Base-by-base conservation (phyloP, 1,284 basidiomycete species). In the Pascua sp. region DNA sequence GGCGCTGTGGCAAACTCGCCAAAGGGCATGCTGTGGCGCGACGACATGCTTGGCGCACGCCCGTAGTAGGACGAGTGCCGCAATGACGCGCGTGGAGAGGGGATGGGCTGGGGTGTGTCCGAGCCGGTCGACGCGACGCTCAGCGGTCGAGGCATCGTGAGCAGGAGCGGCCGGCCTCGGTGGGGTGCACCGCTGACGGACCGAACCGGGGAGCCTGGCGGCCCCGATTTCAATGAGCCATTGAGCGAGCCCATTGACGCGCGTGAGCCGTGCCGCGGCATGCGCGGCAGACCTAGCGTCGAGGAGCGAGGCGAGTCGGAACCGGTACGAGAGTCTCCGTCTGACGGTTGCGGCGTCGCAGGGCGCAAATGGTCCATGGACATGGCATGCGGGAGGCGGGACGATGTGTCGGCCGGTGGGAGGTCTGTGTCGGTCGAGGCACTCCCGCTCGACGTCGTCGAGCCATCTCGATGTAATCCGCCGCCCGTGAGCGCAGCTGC, bases 131-230 rank as follows among this genome's bases (percentile, higher is more conserved):
- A 57, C 7, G 51, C 24, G 16, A 16, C 17, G 49, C 54, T 58
- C 17, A 61, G 48, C 8, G 60, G 56, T 11, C 60, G 56, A 2
- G 60, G 60, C 12, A 61, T 24, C 8, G 50, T 56, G 32, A 61
- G 49, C n/a, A 45, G 32, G 15, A 61, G 42, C n/a, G 16, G 47
- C n/a, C 47, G 45, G 16, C 57, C 53, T 16, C 39, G 42, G 48
- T 61, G 60, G 11, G 60, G 60, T 8, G 56, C 56, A 4, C 60
- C 60, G 41, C 58, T 46, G 8, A 42, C 5, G 9, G 50, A 46
- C 24, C 24, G 24, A 32, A 32, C 24, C 24, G 24, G 24, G 24
- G 24, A 32, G 24, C 24, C 24, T 32, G 24, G 24, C 24, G 24
- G 24, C 4, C 24, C 24, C 24, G 24, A 32, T 32, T 32, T 32